Base-by-base conservation (phyloP, 1,284 basidiomycete genomes). In the Ceratobasidium sp. region DNA sequence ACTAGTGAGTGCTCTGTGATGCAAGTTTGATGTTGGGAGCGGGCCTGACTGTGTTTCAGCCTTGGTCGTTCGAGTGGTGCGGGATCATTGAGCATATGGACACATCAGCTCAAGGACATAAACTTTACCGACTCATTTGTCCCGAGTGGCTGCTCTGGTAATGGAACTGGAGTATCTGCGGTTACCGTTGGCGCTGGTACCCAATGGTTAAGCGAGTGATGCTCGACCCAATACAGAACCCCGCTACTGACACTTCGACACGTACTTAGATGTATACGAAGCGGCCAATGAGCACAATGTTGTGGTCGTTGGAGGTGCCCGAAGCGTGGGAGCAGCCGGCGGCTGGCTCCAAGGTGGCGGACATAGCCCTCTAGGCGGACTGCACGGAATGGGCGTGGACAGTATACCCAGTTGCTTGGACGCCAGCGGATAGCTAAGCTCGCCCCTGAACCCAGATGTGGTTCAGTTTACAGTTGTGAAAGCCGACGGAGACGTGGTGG, bases 41-140 rank as follows among this genome's bases (percentile, higher is more conserved):
- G 48, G 9, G 4, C 11, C 22, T 46, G 34, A 34, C 13, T 19
- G 5, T 9, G 8, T 22, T 2, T 46, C 43, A 75, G 74, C 41
- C 46, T 75, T 7, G 74, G 74, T 37, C 37, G 74, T 16, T 72
- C 68, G 37, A 72, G 68, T 41, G 74, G 61, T 2, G 56, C 49
- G 3, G 74, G 69, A 8, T 63, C 74, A 19, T 49, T 46, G 2
- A 46, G 43, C 19, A 46, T 46, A 13, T 46, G 43, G 43, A 46
- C 43, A 14, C 43, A 46, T 75, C n/a, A 64, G 74, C 24, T 65
- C 72, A n/a, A 65, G 24, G 68, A 73, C 68, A 75, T 75, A 7
- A 48, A 73, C 6, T 75, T 75, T 66, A 64, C 49, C n/a, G 69
- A 75, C 24, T 59, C 24, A 9, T 74, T 74, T 29, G 64, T 27